A percentile compares a stretch with the other conserved stretches of the same genome.
These are phyloP conservation scores for Hippophae rhamnoides DNA, from an alignment of 306 rosid species.

Conservation along the genomic window DNA sequence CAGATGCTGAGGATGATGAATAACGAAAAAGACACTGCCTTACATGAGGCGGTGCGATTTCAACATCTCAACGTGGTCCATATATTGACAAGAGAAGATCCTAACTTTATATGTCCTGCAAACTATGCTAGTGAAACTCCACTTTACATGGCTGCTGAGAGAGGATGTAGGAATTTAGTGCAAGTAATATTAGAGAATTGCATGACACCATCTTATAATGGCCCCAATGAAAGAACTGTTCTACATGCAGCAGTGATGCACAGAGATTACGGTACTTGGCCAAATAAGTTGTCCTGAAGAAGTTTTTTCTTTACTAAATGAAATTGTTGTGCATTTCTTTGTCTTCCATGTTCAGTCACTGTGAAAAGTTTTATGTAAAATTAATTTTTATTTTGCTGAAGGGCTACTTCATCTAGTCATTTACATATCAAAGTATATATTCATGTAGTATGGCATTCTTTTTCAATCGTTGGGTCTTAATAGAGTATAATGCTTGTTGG, in stretches of 20 bases:
- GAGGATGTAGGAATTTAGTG: accelerated
- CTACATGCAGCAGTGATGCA: constrained; percentile 1
- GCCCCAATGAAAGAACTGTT: not conserved
- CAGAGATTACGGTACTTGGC: not conserved
- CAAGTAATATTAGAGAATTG: not conserved
- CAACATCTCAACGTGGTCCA: not conserved
- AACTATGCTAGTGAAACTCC: constrained; percentile 8
- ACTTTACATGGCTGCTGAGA: constrained; percentile 7
- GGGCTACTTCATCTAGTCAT: too few relatives aligned
- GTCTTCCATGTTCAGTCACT: too few relatives aligned
- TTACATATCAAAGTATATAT: too few relatives aligned
- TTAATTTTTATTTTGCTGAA: too few relatives aligned
- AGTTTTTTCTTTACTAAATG: too few relatives aligned
- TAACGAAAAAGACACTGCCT: not conserved
- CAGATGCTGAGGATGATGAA: not conserved
- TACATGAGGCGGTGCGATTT: constrained; percentile 9
- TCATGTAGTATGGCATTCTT: too few relatives aligned
- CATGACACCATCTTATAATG: not conserved
- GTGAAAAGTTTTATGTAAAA: too few relatives aligned
- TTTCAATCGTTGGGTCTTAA: too few relatives aligned
- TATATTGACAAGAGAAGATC: not conserved
- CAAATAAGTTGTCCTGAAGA: too few relatives aligned
- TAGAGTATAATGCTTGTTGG: too few relatives aligned
- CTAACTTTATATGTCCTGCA: not conserved
- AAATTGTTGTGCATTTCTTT: too few relatives aligned